Conservation (phyloP, 257 asterid species). For the Solanum ossicruentum region DNA sequence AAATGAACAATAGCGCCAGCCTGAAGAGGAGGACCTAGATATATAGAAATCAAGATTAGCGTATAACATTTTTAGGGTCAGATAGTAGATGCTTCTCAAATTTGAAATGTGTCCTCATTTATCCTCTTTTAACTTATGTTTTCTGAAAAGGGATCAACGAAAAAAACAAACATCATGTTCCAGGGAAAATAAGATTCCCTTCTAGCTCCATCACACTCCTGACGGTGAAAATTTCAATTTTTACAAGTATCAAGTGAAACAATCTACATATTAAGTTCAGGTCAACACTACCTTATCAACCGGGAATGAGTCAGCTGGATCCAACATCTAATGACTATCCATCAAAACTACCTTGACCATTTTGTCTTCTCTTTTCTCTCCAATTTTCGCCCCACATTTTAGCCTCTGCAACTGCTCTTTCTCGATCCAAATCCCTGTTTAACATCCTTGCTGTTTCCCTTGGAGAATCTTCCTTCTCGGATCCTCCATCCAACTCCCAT, state of each 20-base stretch:
- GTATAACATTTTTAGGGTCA: not conserved
- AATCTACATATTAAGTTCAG: not conserved
- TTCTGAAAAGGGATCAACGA: not conserved
- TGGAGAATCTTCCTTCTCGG: conserved; percentile 77
- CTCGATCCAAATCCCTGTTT: conserved; percentile 70
- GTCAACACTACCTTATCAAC: not conserved
- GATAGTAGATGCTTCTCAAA: not conserved
- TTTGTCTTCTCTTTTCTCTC: conserved; percentile 76
- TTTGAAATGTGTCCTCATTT: conserved; percentile 11
- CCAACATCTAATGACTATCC: conserved; percentile 16
- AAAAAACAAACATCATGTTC: not conserved
- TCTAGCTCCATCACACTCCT: not conserved
- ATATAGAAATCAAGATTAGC: not conserved
- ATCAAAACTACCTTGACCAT: conserved; percentile 51
- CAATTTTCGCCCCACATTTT: conserved; percentile 99
- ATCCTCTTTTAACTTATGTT: not conserved
- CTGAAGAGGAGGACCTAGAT: not conserved
- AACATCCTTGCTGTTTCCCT: conserved; percentile 53
- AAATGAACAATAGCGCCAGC: not conserved
- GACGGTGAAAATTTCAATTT: not conserved
- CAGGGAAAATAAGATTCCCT: not conserved
- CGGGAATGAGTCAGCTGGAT: not conserved
- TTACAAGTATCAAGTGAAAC: not conserved
- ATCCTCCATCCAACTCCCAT: conserved; percentile 72
- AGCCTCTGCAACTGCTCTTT: conserved; percentile 95